Evolutionary conservation across 352 stramenopile species (phyloP).

Genomic region (Globisporangium uncinulatum): DNA sequence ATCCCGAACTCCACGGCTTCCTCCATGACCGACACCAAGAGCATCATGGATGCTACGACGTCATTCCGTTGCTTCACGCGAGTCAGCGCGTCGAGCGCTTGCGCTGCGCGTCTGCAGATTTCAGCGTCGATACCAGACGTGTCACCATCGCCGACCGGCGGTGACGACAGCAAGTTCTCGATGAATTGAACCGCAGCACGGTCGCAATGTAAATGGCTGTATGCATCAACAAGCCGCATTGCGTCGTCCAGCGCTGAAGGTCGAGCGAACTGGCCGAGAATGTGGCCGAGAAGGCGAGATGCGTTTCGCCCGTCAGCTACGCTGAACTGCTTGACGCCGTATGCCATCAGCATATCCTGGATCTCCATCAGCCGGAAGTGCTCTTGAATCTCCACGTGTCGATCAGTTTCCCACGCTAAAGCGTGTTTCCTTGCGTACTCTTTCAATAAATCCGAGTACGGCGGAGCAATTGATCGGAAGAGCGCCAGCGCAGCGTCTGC

Average conservation of each 20-base stretch:
- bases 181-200: constrained; percentile 50
- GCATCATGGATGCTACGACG: constrained; percentile 13
- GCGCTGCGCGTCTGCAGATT: constrained; percentile 10
- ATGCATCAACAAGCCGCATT: constrained; percentile 55
- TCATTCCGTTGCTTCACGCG: constrained; percentile 37
- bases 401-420: constrained; percentile 32
- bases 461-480: constrained; percentile 36
- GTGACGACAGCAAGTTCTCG: constrained; percentile 50
- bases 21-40: constrained; percentile 41
- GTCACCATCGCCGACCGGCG: neutral
- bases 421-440: constrained; percentile 27
- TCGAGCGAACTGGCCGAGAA: constrained; percentile 42
- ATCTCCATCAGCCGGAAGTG: constrained; percentile 70
- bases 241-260: constrained; percentile 48
- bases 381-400: constrained; percentile 50
- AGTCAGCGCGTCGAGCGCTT: constrained; percentile 25
- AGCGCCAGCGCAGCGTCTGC: constrained; percentile 27
- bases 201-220: constrained; percentile 43
- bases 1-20: constrained; percentile 47
- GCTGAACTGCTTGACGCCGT: constrained; percentile 53
- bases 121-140: constrained; percentile 3
- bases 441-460: constrained; percentile 52
- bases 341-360: constrained; percentile 64
- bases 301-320: constrained; percentile 41
- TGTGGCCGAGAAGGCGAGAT: constrained; percentile 45